Conservation (phyloP, 2,329 filamentous ascomycete species). For the Cladosporium cucumerinum region DNA sequence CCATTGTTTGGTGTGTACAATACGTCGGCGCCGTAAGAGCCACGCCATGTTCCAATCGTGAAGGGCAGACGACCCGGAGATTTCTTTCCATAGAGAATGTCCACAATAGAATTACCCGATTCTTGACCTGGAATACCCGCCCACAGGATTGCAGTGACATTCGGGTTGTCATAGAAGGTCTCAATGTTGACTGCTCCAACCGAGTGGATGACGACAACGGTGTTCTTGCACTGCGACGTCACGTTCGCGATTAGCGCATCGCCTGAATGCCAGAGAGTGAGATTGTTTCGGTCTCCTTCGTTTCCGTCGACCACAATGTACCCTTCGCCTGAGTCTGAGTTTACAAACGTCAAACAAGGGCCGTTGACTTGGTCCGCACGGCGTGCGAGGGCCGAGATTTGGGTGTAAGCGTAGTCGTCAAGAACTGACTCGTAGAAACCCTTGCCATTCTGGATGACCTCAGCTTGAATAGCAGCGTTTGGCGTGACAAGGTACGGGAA, state of each 20-base stretch:
- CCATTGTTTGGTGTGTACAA: constrained; percentile 66
- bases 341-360: constrained; percentile 34
- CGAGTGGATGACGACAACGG: constrained; percentile 33
- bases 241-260: constrained; percentile 32
- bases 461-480: constrained; percentile 28
- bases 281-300: constrained; percentile 44
- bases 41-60: constrained; percentile 70
- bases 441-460: constrained; percentile 35
- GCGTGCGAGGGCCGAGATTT: constrained; percentile 35
- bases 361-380: constrained; percentile 24
- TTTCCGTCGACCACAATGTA: constrained; percentile 57
- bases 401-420: constrained; percentile 26
- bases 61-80: constrained; percentile 83
- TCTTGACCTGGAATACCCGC: constrained; percentile 31
- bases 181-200: constrained; percentile 31
- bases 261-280: constrained; percentile 51
- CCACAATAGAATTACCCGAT: constrained; percentile 66
- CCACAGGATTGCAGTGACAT: constrained; percentile 32
- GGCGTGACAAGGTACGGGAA: constrained; percentile 82
- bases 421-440: constrained; percentile 26
- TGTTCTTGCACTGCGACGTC: constrained; percentile 31
- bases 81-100: constrained; percentile 73
- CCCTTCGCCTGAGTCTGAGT: constrained; percentile 28
- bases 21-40: constrained; percentile 73
- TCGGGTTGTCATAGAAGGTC: constrained; percentile 29